These are phyloP conservation scores for Boletus patriciae DNA, from an alignment of 768 basidiomycete species.

Conservation along the genomic window DNA sequence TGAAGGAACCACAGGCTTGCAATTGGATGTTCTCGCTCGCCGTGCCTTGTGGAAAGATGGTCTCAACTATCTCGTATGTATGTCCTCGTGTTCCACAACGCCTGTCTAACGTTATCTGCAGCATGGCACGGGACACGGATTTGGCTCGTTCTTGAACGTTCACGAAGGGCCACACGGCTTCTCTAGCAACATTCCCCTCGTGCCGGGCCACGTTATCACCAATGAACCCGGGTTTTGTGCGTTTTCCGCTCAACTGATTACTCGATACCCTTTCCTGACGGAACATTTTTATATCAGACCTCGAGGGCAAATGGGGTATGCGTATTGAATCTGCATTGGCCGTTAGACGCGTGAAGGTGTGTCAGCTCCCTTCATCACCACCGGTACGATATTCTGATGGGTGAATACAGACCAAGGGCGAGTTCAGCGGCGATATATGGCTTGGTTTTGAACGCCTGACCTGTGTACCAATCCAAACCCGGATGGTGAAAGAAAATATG, in stretches of 20 bases:
- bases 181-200: conserved; percentile 63
- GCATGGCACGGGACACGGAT: conserved; percentile 92
- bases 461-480: conserved; percentile 90
- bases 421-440: conserved; percentile 77
- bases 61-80: conserved; percentile 69
- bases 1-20: conserved; percentile 78
- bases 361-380: conserved; percentile 11
- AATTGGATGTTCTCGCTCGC: conserved; percentile 87
- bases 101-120: conserved; percentile 34
- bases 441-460: conserved; percentile 91
- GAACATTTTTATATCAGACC: conserved; percentile 45
- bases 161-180: conserved; percentile 86
- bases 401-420: conserved; percentile 57
- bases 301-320: conserved; percentile 82
- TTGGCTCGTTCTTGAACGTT: conserved; percentile 83
- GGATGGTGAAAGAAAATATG: conserved; percentile 83
- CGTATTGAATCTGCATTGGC: conserved; percentile 86
- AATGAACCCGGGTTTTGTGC: conserved; percentile 93
- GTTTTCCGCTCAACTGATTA: conserved; percentile 32
- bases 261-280: conserved; percentile 15
- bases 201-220: conserved; percentile 87
- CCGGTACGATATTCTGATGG: conserved; percentile 5
- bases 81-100: conserved; percentile 7
- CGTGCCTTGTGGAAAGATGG: conserved; percentile 87
- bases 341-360: conserved; percentile 60